Evolutionary conservation across 257 asterid genomes (phyloP), one percentile per base, ranked within the genome.

Genomic region (Phtheirospermum japonicum): DNA sequence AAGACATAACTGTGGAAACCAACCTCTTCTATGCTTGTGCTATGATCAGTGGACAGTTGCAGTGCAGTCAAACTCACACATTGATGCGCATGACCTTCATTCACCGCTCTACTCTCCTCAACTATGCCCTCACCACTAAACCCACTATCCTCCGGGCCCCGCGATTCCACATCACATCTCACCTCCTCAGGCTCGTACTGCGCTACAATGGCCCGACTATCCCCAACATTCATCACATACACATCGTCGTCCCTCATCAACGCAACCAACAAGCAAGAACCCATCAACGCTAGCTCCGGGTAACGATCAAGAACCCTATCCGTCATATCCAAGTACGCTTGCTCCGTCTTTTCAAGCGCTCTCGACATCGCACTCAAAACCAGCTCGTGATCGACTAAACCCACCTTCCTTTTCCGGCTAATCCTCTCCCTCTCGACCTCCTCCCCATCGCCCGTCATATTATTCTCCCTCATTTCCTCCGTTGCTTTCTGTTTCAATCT

Each of bases 191-290:
- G 67, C 76, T 79, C 85, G 32, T 66, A 72, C 71, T 91, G 95
- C 6, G 98, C 98, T 57, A 91, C 94, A 64, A 91, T 85, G 63
- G 98, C 98, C 66, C 98, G 85, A 76, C 98, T 88, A 75, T 91
- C 98, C 53, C 98, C 98, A 55, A 91, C 84, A 61, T 91, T 91
- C 98, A 91, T 91, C 75, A 86, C 96, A 75, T 86, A 91, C 36
- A 91, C 98, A 64, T 88, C 98, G n/a, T 88, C 98, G 59, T 88
- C 98, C 75, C 94, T 91, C 98, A 91, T 91, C 82, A 88, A 79
- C 0, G 70, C 95, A 62, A 81, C 98, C 82, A 91, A 75, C 77
- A 91, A 75, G 73, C 98, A 91, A 71, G 98, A 91, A 59, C 98
- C 98, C 96, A 91, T 91, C 77, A 91, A 72, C 6, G 98, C 98